Conservation (phyloP, 257 asterid genomes). For the Cruciata laevipes region DNA sequence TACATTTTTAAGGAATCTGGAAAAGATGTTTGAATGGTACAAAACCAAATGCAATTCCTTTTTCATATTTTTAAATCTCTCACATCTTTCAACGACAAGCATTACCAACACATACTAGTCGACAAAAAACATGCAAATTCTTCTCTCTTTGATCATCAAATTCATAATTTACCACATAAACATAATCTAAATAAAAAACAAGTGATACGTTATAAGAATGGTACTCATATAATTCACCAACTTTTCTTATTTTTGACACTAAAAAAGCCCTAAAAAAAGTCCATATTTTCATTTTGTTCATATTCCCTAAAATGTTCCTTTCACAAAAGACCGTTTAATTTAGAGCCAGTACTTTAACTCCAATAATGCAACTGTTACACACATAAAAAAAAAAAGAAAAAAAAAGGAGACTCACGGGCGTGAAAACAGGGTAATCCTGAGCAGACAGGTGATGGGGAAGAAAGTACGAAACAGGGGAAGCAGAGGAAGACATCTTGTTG, state of each 20-base stretch:
- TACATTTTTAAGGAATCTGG: constrained; percentile 1
- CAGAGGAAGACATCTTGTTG: constrained; percentile 25
- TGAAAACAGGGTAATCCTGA: constrained; percentile 88
- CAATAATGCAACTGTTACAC: not conserved
- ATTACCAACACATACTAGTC: too few species aligned
- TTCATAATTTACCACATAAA: not conserved
- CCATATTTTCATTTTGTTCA: not conserved
- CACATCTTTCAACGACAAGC: constrained; percentile 2
- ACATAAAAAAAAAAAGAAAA: too few species aligned
- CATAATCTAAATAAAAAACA: not conserved
- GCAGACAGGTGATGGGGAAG: constrained; percentile 55
- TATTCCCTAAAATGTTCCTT: too few species aligned
- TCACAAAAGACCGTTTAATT: too few species aligned
- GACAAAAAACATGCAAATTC: not conserved
- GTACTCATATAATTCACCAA: not conserved
- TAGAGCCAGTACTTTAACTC: too few species aligned
- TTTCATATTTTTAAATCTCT: not conserved
- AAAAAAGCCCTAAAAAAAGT: too few species aligned
- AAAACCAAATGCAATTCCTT: not conserved
- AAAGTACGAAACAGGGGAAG: constrained; percentile 66
- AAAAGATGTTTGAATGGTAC: not conserved
- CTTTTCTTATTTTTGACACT: not conserved
- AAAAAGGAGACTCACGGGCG: constrained; percentile 53
- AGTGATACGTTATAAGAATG: not conserved
- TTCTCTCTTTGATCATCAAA: not conserved